Conservation (phyloP, 1,284 basidiomycete genomes). For the Amylostereum chailletii region DNA sequence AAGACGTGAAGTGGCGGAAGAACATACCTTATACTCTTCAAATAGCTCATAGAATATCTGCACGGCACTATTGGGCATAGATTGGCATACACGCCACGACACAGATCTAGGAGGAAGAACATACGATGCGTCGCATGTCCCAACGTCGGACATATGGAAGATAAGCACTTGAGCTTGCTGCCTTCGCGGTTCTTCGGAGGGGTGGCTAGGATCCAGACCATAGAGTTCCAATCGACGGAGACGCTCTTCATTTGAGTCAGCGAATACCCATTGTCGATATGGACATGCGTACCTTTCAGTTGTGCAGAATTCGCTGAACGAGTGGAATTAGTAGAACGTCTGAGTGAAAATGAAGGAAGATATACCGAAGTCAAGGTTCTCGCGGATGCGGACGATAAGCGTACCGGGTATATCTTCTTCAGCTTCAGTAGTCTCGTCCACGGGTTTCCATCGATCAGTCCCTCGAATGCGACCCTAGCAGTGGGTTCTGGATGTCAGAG, state of each 20-base stretch:
- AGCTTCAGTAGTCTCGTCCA: conserved; percentile 71
- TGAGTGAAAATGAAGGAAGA: conserved; percentile 7
- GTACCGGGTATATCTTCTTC: conserved; percentile 72
- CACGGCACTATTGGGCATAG: conserved; percentile 47
- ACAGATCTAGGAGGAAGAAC: conserved; percentile 19
- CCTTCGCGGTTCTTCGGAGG: conserved; percentile 76
- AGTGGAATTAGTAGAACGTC: conserved; percentile 5
- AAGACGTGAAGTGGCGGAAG: background rate
- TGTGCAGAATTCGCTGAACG: conserved; percentile 78
- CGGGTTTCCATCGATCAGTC: conserved; percentile 74
- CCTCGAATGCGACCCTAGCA: conserved; percentile 70
- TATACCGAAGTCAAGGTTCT: conserved; percentile 75
- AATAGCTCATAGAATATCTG: conserved; percentile 81
- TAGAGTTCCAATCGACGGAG: conserved; percentile 78
- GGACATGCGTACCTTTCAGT: conserved; percentile 50
- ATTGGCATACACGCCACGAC: background rate
- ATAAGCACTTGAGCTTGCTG: conserved; percentile 72
- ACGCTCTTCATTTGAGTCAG: conserved; percentile 40
- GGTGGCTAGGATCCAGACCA: conserved; percentile 69
- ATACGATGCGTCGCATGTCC: conserved; percentile 78
- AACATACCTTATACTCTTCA: conserved; percentile 60
- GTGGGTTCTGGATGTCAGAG: background rate
- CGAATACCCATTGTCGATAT: conserved; percentile 2
- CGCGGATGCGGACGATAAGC: conserved; percentile 74
- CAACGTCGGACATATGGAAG: conserved; percentile 85